Evolutionary conservation across 139 green algal genomes (phyloP).

Genomic region (Picochlorum sp.): DNA sequence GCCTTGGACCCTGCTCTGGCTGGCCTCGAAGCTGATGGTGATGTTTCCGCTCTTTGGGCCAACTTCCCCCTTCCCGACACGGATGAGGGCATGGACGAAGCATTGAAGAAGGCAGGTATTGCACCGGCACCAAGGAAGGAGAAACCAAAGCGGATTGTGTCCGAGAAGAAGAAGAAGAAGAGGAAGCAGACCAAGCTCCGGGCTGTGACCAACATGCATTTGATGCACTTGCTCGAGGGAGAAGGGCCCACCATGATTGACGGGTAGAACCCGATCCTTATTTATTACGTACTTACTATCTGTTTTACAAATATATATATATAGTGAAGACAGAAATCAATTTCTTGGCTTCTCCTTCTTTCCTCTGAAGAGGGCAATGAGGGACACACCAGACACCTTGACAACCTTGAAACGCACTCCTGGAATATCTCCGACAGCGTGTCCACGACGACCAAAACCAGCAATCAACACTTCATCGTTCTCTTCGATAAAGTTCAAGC

Average conservation of each 20-base stretch:
- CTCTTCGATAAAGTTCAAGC: conserved; percentile 99
- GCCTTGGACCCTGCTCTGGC: conserved; percentile 14
- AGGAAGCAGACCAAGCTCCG: conserved; percentile 20
- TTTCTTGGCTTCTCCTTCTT: conserved; percentile 98
- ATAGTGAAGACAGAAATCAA: neutral
- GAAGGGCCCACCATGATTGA: conserved; percentile 23
- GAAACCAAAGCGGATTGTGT: conserved; percentile 2
- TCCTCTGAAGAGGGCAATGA: conserved; percentile 93
- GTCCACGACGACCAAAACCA: conserved; percentile 93
- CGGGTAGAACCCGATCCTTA: neutral
- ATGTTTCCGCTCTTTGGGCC: conserved; percentile 14
- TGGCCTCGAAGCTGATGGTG: conserved; percentile 8
- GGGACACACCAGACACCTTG: conserved; percentile 95
- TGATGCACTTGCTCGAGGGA: conserved; percentile 32
- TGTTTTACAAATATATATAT: conserved; percentile 1
- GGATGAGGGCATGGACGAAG: conserved; percentile 22
- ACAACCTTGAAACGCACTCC: conserved; percentile 99
- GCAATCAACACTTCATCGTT: conserved; percentile 99
- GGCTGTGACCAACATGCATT: conserved; percentile 30
- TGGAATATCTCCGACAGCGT: conserved; percentile 99
- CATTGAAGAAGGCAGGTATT: conserved; percentile 18
- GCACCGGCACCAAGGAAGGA: conserved; percentile 21
- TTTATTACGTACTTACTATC: neutral
- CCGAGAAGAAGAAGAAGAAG: conserved; percentile 21
- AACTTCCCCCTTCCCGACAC: conserved; percentile 15